Evolutionary conservation across 345 rosid species (phyloP).

Genomic region (Moringa oleifera): DNA sequence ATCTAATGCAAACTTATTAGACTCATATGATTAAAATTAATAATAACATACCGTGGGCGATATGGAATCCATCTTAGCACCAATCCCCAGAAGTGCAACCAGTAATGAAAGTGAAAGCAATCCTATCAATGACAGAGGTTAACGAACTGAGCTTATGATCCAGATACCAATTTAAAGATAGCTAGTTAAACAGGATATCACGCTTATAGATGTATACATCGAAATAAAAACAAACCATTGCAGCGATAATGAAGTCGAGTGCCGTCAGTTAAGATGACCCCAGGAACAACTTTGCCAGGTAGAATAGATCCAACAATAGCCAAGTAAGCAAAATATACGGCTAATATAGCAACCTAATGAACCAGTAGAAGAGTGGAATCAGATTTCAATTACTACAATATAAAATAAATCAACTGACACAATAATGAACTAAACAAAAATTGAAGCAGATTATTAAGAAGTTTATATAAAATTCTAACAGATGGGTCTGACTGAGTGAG

Average conservation of each 20-base stretch:
- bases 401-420: neutral
- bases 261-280: conserved; percentile 58
- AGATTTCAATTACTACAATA: neutral
- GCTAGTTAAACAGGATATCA: neutral
- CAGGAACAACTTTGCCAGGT: conserved; percentile 68
- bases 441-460: neutral
- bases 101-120: conserved; percentile 47
- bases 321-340: conserved; percentile 55
- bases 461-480: neutral
- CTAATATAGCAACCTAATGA: conserved; percentile 43
- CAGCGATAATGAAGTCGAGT: conserved; percentile 68
- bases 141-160: neutral
- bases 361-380: neutral
- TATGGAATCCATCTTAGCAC: conserved; percentile 47
- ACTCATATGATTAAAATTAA: no score
- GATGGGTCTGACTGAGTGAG: neutral
- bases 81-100: conserved; percentile 51
- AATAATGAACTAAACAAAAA: neutral
- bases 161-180: neutral
- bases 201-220: neutral
- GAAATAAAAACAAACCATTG: conserved; percentile 41
- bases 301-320: conserved; percentile 55
- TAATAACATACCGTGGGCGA: conserved; percentile 64
- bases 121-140: conserved; percentile 29
- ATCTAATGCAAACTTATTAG: neutral